Base-by-base conservation (phyloP, 2,329 filamentous ascomycete genomes). In the Alternaria sp. region DNA sequence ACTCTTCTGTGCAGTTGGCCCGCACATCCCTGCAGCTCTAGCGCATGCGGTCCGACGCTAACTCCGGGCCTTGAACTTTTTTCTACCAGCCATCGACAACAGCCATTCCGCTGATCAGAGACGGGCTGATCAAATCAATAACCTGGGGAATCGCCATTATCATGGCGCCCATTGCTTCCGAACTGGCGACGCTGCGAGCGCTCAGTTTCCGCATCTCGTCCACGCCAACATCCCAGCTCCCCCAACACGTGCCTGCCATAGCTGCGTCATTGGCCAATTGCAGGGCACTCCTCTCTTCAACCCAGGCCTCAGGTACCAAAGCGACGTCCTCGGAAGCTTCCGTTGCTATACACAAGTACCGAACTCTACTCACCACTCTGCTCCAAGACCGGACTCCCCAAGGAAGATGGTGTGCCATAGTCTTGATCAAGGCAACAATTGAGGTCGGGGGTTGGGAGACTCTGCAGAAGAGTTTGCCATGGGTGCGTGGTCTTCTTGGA, bases 361-460 rank as follows among this genome's bases (percentile, higher is more conserved):
- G 91, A 76, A 93, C 91, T 5, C 89, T 92, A 57, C 84, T 97
- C 62, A 90, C 89, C 2, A 89, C 91, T 12, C 84, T 97, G 13
- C 83, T 97, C 32, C 91, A 92, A 75, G 93, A 95, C 59, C 90
- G 90, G 62, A 92, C 83, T 51, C 77, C 88, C 3, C 88, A 93
- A 71, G 92, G 90, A 46, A 88, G 93, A 72, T 96, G 95, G 82
- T 87, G 90, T 17, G 93, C 90, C 7, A 88, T 92, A 46, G 89
- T 91, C 15, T 81, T 97, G 52, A 87, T 93, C 79, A 97, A 97
- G 81, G 88, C 91, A 5, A 84, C 90, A 5, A 84, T 97, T 46
- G 94, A 97, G 72, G 88, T 91, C 44, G 93, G 93, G 23, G 93
- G 93, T 49, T 93, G 91, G 89, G 93, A 96, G 74, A 88, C 91